Evolutionary conservation across 768 basidiomycete genomes (phyloP), one percentile per base, ranked within the genome.

Genomic region (Austroboletus festivus): DNA sequence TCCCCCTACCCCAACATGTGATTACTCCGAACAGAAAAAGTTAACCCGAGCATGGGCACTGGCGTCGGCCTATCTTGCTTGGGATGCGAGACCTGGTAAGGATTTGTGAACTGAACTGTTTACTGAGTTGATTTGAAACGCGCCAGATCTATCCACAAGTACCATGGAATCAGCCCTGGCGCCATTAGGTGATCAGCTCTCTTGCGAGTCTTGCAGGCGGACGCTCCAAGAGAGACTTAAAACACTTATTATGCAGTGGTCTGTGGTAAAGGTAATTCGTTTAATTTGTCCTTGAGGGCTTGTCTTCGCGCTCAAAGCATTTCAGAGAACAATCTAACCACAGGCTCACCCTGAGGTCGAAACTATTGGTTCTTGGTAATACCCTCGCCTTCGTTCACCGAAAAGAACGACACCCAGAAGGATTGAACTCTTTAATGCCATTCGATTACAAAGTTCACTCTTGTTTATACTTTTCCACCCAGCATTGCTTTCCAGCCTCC

Each of bases 41-140:
- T 59, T 91, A 31, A 85, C 85, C 11, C 71, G 88, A 38, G 88
- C 88, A 5, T 91, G 88, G 88, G 86, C 88, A 13, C 68, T 91
- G 26, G 88, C 89, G 20, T 81, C 84, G 2, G 88, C 88, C 11
- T 89, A 89, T 68, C 77, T 91, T 7, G 85, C 85, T 10, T 90
- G 88, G 88, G 88, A 89, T 65, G 85, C 85, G 30, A 73, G 86
- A 47, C 85, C 87, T 55, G 88, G 86, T 89, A 59, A 50, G 76
- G 18, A 65, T 16, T 18, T 41, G 4, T 22, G 16, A 21, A 31
- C 3, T n/a, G 23, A n/a, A 44, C 4, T 37, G 18, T 11, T 41
- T 40, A 16, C 33, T 9, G 33, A 22, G 20, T 37, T 59, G 21
- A 59, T 40, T 30, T 13, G 10, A 42, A n/a, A 18, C 21, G 16